Conservation (phyloP, 2,329 filamentous ascomycete genomes). For the Trichoderma sp. region DNA sequence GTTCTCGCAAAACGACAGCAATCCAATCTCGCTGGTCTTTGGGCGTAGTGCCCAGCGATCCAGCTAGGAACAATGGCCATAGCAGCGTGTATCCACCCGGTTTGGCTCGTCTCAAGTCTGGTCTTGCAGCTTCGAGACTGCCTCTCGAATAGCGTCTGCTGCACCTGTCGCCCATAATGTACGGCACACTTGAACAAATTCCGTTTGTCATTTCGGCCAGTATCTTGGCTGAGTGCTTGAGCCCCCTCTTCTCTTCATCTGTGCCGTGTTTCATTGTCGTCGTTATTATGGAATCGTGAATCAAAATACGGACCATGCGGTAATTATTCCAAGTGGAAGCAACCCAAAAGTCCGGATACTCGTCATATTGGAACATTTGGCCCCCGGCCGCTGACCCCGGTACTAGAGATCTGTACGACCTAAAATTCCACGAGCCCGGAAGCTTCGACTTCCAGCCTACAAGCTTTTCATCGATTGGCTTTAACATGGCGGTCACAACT, state of each 20-base stretch:
- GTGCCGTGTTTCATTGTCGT: constrained; percentile 26
- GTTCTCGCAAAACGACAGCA: constrained; percentile 28
- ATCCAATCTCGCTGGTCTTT: constrained; percentile 30
- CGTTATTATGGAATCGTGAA: constrained; percentile 33
- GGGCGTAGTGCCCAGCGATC: constrained; percentile 27
- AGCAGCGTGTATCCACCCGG: not conserved
- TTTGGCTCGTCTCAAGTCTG: not conserved
- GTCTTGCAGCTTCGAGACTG: not conserved
- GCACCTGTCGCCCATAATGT: constrained; percentile 30
- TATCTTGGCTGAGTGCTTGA: constrained; percentile 28
- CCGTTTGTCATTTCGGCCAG: constrained; percentile 30
- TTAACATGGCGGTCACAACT: not conserved
- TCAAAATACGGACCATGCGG: constrained; percentile 30
- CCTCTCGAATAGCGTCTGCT: not conserved
- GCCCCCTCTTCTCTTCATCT: not conserved
- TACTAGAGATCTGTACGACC: not conserved
- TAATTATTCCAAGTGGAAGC: constrained; percentile 34
- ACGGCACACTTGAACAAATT: constrained; percentile 32
- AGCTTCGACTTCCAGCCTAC: not conserved
- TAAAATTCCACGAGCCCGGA: not conserved
- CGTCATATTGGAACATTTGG: constrained; percentile 27
- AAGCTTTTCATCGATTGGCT: not conserved
- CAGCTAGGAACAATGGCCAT: not conserved
- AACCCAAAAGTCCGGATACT: constrained; percentile 32
- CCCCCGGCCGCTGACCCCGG: constrained; percentile 2